Percentiles rank a stretch among this genome's conserved stretches.
Conservation (phyloP, 768 basidiomycete genomes). For the Amanita jacksonii region DNA sequence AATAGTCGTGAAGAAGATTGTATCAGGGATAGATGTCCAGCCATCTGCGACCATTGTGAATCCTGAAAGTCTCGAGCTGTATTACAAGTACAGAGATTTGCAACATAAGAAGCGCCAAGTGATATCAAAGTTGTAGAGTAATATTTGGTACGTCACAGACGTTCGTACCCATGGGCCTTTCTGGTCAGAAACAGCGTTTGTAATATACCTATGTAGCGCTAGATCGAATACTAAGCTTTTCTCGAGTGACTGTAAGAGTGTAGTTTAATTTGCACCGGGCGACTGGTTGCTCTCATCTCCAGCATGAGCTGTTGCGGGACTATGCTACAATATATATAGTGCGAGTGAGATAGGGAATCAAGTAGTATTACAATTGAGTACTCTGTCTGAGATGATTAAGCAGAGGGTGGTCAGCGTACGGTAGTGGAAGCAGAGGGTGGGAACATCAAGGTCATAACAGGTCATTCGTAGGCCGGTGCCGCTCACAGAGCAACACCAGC, state of each 20-base stretch:
- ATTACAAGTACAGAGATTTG: slow-evolving; percentile 47
- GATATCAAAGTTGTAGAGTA: not conserved
- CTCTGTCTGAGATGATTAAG: not conserved
- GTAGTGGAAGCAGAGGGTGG: not conserved
- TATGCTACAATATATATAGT: slow-evolving; percentile 2
- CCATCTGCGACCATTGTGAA: slow-evolving; percentile 27
- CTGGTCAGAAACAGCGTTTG: no score
- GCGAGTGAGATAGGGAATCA: not conserved
- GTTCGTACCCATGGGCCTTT: no score
- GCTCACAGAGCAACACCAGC: slow-evolving; percentile 7
- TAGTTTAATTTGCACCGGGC: no score
- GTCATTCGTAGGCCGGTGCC: not conserved
- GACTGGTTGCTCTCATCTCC: no score
- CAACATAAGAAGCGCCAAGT: not conserved
- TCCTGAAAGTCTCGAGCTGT: slow-evolving; percentile 16
- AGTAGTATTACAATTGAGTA: not conserved
- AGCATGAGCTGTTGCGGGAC: no score
- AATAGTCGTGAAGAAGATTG: slow-evolving; percentile 32
- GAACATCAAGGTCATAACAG: not conserved
- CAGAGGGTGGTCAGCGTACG: not conserved
- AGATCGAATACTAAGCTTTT: no score
- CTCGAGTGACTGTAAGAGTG: no score
- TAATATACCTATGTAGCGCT: no score
- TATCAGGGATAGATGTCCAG: slow-evolving; percentile 1
- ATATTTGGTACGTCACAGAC: not conserved